phyloP scores from a whole-genome alignment of 192 early-diverging fungal genomes.

The Martensiomyces pterosporus region DNA sequence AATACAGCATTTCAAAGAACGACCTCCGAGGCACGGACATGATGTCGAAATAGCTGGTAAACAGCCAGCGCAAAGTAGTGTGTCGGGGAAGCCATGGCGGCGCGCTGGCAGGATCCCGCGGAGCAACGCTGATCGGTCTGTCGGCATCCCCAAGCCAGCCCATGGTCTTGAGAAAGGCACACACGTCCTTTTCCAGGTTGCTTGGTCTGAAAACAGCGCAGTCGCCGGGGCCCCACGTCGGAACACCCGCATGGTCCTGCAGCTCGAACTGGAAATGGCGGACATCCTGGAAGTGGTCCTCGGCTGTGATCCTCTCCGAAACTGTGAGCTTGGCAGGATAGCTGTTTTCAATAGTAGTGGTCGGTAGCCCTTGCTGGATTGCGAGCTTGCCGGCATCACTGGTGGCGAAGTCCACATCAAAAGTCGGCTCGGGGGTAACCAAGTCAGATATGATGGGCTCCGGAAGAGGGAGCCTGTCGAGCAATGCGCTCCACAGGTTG shows the following conservation, averaged over 20 bases:
- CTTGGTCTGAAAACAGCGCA: slow-evolving; percentile 58
- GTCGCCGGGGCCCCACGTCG: slow-evolving; percentile 1
- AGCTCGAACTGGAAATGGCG: slow-evolving; percentile 62
- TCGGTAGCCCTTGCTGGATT: not conserved
- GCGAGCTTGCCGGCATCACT: not conserved
- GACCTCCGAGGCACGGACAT: slow-evolving; percentile 81
- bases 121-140: slow-evolving; percentile 9
- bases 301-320: slow-evolving; percentile 63
- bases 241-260: slow-evolving; percentile 19
- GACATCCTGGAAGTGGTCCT: slow-evolving; percentile 80
- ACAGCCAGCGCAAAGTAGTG: slow-evolving; percentile 70
- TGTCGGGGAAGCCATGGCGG: slow-evolving; percentile 6
- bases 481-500: slow-evolving; percentile 66
- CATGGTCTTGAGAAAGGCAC: slow-evolving; percentile 59
- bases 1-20: slow-evolving; percentile 84
- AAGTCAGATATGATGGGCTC: slow-evolving; percentile 9
- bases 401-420: slow-evolving; percentile 3
- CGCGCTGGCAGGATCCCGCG: slow-evolving; percentile 4
- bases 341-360: not conserved
- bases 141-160: slow-evolving; percentile 53
- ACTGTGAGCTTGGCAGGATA: not conserved
- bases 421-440: slow-evolving; percentile 19
- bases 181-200: slow-evolving; percentile 68
- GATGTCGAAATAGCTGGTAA: slow-evolving; percentile 75
- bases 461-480: slow-evolving; percentile 61